Base-by-base conservation (phyloP, 75 land plant genomes). In the Picea sitchensis region DNA sequence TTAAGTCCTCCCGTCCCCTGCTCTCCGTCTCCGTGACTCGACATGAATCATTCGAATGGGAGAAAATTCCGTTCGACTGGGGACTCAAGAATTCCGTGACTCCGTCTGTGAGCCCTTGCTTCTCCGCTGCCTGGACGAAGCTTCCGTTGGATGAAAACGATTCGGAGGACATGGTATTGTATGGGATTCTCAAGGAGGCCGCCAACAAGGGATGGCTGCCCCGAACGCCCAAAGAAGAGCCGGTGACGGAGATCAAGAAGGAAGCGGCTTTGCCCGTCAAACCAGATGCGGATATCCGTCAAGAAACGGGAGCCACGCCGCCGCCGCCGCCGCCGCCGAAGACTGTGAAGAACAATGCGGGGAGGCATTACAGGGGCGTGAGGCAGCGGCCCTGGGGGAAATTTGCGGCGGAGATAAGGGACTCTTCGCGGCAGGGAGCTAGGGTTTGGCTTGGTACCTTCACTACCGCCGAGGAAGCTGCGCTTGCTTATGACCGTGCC, bases 131-230 rank as follows among this genome's bases (percentile, higher is more conserved):
- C 23, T 71, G 74, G 56, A n/a, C 36, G 18, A 86, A 81, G 47
- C 82, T 83, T 5, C 80, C 84, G 75, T 54, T 81, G 30, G 57
- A 84, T 75, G 82, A 81, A 77, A 84, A 81, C 65, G 82, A 84
- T 67, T 77, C 86, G 41, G 86, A 73, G 58, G 80, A 84, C 65
- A 81, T 84, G 86, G 61, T 84, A 32, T 38, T 84, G 31, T 77
- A 81, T 58, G 82, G 59, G 2, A 30, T 77, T 4, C 67, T 84
- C 5, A 77, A 59, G 65, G 81, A 81, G 31, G 86, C 86, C 3
- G 21, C 79, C 30, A 14, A 51, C 71, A 61, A 56, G 0, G 79
- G 76, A 41, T 81, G 79, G 86, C 38, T 56, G 65, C 76, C 79
- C 79, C 7, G 51, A 47, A 6, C 51, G 51, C 51, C 51, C 0